Base-by-base conservation (phyloP, 768 basidiomycete species). In the Brasilioporus rufonigricans region DNA sequence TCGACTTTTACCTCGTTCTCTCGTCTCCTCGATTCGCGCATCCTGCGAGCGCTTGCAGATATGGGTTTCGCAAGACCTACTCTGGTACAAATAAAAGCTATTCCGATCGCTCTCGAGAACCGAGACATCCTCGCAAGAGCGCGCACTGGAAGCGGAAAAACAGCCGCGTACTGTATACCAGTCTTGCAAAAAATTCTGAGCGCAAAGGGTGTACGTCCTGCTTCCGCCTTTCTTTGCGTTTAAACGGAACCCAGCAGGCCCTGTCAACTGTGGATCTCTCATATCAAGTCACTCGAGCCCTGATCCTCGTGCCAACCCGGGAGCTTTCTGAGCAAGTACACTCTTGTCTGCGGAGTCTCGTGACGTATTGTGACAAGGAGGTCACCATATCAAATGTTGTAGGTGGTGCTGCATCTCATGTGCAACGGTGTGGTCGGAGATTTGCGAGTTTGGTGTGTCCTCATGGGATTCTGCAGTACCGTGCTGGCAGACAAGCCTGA, bases 101-200 rank as follows among this genome's bases (percentile, higher is more conserved):
- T 99, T 45, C 95, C 96, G 1, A 80, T 96, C 18, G 93, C 95
- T 1, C 80, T 99, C 32, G 89, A 93, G 70, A 85, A 87, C 60
- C 77, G 80, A 32, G 97, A 99, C 70, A 89, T 99, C 50, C 84
- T 99, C 31, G 96, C 95, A 19, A 83, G 92, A 43, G 96, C 97
- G 3, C 82, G 92, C 31, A 99, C 97, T 4, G 97, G 97, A 18
- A 94, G 91, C 53, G 97, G 97, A 24, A 99, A 99, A 76, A 99
- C 97, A 0, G 92, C 90, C 4, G 93, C 97, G 3, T 99, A 99
- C 69, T 92, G 91, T 62, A 79, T 98, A 11, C 97, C 97, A 0
- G 74, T 95, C 24, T 76, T 92, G 0, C 94, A 98, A 69, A 95
- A 93, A 70, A 85, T 98, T 23, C 65, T 98, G 50, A 82, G 77